A percentile compares a stretch with the other conserved stretches of the same genome.
These are phyloP conservation scores for Mycena citricolor DNA, from an alignment of 1,284 basidiomycete species.

Conservation along the genomic window DNA sequence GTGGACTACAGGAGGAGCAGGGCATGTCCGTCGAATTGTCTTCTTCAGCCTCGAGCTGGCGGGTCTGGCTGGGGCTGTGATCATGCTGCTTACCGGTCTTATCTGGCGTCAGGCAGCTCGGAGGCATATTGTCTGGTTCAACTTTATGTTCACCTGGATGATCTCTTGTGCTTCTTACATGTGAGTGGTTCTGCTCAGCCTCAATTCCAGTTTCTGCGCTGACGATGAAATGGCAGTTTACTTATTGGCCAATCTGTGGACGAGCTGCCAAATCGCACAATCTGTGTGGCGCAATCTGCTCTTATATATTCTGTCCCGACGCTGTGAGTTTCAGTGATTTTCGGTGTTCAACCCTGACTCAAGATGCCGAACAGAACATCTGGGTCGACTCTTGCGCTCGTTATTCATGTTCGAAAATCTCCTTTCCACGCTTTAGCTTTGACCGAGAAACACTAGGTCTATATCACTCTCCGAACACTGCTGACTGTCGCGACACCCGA, in stretches of 20 bases:
- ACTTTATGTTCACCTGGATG: slow-evolving; percentile 21
- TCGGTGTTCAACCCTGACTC: neutral
- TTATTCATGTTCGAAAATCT: slow-evolving; percentile 19
- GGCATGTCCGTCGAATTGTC: too few relatives aligned
- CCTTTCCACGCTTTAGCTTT: neutral
- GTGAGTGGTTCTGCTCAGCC: slow-evolving; percentile 7
- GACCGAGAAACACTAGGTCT: slow-evolving; percentile 4
- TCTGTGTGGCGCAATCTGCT: slow-evolving; percentile 19
- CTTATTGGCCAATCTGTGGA: slow-evolving; percentile 13
- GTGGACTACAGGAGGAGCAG: too few relatives aligned
- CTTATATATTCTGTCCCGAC: slow-evolving; percentile 20
- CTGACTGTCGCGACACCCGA: slow-evolving; percentile 7
- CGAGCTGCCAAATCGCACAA: slow-evolving; percentile 7
- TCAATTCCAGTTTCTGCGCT: neutral
- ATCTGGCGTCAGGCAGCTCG: slow-evolving; percentile 17
- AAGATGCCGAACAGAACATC: slow-evolving; percentile 15
- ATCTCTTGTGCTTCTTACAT: slow-evolving; percentile 21
- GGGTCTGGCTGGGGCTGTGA: slow-evolving; percentile 12
- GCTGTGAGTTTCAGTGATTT: slow-evolving; percentile 11
- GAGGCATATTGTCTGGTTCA: slow-evolving; percentile 21
- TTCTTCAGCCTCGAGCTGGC: slow-evolving; percentile 17
- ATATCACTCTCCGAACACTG: slow-evolving; percentile 11
- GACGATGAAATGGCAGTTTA: slow-evolving; percentile 6
- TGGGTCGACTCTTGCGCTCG: slow-evolving; percentile 17
- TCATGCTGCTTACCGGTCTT: slow-evolving; percentile 16